Conservation (phyloP, 2,329 filamentous ascomycete genomes). For the Microdochium trichocladiopsis region DNA sequence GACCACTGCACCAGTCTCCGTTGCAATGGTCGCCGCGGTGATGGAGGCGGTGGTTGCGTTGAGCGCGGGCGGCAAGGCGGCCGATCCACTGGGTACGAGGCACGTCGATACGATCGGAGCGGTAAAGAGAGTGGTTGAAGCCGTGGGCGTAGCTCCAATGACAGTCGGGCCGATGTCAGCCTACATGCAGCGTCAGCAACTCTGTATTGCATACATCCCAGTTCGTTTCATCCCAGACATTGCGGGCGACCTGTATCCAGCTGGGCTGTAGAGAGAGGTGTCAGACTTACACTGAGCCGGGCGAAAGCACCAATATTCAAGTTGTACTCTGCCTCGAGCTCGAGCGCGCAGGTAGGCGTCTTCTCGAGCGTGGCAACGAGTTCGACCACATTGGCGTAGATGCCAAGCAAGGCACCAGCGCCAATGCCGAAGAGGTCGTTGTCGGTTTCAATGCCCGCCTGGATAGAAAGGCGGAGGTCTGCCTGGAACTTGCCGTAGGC, state of each 20-base stretch:
- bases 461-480: constrained; percentile 35
- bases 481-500: constrained; percentile 29
- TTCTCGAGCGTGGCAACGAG: constrained; percentile 29
- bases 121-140: constrained; percentile 24
- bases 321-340: constrained; percentile 16
- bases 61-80: neutral
- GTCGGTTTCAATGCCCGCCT: constrained; percentile 27
- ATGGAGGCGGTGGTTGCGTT: neutral
- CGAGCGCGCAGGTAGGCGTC: constrained; percentile 19
- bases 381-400: constrained; percentile 43
- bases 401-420: constrained; percentile 27
- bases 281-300: neutral
- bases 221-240: too few species aligned
- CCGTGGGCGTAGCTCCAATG: constrained; percentile 23
- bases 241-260: constrained; percentile 5
- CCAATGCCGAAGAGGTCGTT: constrained; percentile 14
- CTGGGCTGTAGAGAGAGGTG: neutral
- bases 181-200: constrained; percentile 12
- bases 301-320: constrained; percentile 19
- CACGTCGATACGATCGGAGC: constrained; percentile 22
- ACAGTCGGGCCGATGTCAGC: constrained; percentile 21
- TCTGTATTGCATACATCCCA: too few species aligned
- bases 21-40: neutral
- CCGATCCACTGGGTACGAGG: neutral
- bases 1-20: too few species aligned